Conservation (phyloP, 139 green algal species). For the Eudorina sp. region DNA sequence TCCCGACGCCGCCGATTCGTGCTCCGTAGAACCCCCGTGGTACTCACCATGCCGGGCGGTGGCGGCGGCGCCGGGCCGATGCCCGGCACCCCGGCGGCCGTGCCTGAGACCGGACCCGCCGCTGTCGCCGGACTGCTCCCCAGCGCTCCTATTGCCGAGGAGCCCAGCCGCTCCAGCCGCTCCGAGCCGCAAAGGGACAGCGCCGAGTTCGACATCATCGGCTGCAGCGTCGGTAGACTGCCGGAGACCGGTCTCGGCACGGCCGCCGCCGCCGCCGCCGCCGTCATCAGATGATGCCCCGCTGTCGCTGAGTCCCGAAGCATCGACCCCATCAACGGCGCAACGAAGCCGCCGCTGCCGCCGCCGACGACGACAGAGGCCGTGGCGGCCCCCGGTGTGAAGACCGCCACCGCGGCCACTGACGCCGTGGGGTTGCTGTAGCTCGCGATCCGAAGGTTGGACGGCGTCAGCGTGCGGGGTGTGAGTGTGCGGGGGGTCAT, state of each 20-base stretch:
- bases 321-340: too few relatives aligned
- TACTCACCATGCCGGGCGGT: too few relatives aligned
- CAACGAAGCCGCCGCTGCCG: too few relatives aligned
- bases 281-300: neutral
- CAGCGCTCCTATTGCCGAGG: neutral
- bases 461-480: constrained; percentile 38
- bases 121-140: too few relatives aligned
- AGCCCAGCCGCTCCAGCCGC: neutral
- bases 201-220: neutral
- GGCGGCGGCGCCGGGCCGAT: too few relatives aligned
- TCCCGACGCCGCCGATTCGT: too few relatives aligned
- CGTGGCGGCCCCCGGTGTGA: neutral
- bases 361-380: neutral
- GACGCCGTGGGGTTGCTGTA: neutral
- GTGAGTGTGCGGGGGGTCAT: constrained; percentile 41
- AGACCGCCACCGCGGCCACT: neutral
- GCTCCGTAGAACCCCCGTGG: too few relatives aligned
- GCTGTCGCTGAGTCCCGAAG: too few relatives aligned
- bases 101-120: too few relatives aligned
- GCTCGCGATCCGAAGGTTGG: constrained; percentile 14
- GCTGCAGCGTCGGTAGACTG: neutral
- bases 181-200: constrained; percentile 8
- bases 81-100: too few relatives aligned
- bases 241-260: too few relatives aligned
- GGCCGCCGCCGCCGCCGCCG: neutral